Base-by-base conservation (phyloP, 345 rosid genomes). In the Isatis tinctoria region DNA sequence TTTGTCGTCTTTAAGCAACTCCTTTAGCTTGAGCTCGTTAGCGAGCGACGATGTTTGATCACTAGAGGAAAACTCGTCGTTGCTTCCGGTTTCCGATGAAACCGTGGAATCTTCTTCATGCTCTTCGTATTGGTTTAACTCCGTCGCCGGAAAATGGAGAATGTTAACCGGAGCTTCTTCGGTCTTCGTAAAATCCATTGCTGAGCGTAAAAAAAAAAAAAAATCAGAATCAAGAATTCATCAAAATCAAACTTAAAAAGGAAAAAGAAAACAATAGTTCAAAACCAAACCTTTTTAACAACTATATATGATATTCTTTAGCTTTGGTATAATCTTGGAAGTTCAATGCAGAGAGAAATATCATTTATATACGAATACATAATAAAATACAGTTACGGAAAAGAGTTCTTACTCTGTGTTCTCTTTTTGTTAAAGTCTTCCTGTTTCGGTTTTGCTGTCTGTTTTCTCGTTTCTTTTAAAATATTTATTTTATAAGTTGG, bases 61-160 rank as follows among this genome's bases (percentile, higher is more conserved):
- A 12, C 3, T 18, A 33, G 20, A 11, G 3, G 78, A 53, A 4
- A 76, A 74, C 12, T 87, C 87, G 39, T 79, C 64, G 5, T 53
- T 22, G 77, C 89, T 85, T 72, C 84, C 85, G 27, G 83, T 61
- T 49, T 84, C 86, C 1, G 84, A 86, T 17, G 81, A 27, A 1
- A 56, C 30, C 4, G 86, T 82, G 11, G 79, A 76, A 6, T 16
- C 52, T 13, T 54, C 73, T 69, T 41, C 22, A 56, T 58, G 8
- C 47, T 70, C 74, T 70, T 58, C 12, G 56, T 18, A 8, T 17
- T 30, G 32, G 64, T 69, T 69, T 56, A 54, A 33, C 59, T 66
- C n/a, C 8, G 10, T 61, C 2, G 35, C 2, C 14, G 52, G 37
- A 11, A 14, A 26, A n/a, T 62, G 3, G 13, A 26, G 7, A 45